These are phyloP conservation scores for Syncephalastrum contaminatum DNA, from an alignment of 371 early-diverging fungal species.

Conservation along the genomic window DNA sequence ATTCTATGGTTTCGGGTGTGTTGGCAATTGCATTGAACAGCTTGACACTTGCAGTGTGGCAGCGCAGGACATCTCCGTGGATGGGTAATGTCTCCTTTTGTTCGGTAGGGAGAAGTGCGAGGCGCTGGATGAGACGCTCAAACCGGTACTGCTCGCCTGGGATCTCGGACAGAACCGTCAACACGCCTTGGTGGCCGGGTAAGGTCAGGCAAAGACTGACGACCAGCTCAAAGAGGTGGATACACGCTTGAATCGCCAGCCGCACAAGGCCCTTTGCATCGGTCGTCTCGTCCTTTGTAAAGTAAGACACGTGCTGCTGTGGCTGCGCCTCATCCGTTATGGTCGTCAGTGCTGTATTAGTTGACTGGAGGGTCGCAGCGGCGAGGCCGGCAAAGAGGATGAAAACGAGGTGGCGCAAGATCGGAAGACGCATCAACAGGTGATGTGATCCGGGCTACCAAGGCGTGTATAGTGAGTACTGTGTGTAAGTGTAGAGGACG, in stretches of 20 bases:
- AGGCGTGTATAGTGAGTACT: too few species aligned
- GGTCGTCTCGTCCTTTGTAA: too few species aligned
- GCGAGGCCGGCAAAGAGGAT: conserved; percentile 24
- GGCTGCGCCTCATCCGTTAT: too few species aligned
- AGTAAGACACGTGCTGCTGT: too few species aligned
- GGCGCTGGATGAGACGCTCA: conserved; percentile 52
- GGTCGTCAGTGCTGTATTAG: too few species aligned
- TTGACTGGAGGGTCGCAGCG: background rate
- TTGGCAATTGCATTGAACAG: conserved; percentile 58
- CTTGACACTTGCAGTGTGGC: conserved; percentile 48
- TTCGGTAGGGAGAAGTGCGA: conserved; percentile 20
- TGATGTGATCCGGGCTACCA: conserved; percentile 55
- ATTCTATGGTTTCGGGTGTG: conserved; percentile 51
- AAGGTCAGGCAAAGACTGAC: conserved; percentile 51
- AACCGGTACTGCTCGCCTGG: conserved; percentile 66
- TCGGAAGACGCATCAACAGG: conserved; percentile 42
- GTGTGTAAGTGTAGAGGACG: too few species aligned
- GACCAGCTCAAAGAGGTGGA: conserved; percentile 49
- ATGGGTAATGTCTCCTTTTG: conserved; percentile 4
- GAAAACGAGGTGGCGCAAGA: conserved; percentile 30
- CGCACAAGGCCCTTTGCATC: too few species aligned
- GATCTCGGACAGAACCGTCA: conserved; percentile 56
- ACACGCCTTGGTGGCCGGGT: conserved; percentile 44
- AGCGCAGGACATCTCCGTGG: conserved; percentile 25
- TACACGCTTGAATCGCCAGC: conserved; percentile 32